A percentile compares a stretch with the other conserved stretches of the same genome.
These are phyloP conservation scores for Saccharomyces hybrid DNA, from an alignment of 1,139 yeast species.

Conservation along the genomic window DNA sequence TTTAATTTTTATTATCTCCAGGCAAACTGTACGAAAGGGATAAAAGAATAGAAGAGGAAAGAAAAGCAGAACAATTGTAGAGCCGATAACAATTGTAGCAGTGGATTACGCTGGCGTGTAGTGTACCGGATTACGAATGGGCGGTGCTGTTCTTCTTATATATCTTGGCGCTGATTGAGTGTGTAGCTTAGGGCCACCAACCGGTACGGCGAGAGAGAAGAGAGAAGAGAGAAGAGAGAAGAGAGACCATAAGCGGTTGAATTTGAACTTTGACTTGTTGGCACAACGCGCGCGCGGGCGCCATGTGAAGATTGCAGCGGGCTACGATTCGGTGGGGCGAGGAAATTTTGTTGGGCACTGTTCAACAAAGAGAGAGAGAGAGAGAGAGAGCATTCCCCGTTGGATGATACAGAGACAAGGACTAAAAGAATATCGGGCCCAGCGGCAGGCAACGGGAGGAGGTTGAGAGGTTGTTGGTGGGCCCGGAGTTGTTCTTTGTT, in stretches of 20 bases:
- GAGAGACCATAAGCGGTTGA: background rate
- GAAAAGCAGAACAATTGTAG: background rate
- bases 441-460: background rate
- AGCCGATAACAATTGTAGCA: background rate
- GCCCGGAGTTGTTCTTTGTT: background rate
- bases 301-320: background rate
- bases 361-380: background rate
- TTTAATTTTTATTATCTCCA: background rate
- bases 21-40: background rate
- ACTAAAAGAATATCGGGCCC: background rate
- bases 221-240: background rate
- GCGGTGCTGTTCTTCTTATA: slow-evolving; percentile 1
- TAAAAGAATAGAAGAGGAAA: background rate
- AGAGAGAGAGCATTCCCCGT: background rate
- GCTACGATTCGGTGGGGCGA: slow-evolving; percentile 1
- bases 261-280: background rate
- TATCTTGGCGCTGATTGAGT: background rate
- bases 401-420: background rate
- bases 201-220: background rate
- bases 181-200: background rate
- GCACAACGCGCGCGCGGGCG: slow-evolving; percentile 1
- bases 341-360: background rate
- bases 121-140: background rate
- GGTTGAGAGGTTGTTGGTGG: background rate
- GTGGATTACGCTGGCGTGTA: background rate